Evolutionary conservation across 805 yeast species (phyloP), one percentile per base, ranked within the genome.

Genomic region (Metschnikowia koreensis): DNA sequence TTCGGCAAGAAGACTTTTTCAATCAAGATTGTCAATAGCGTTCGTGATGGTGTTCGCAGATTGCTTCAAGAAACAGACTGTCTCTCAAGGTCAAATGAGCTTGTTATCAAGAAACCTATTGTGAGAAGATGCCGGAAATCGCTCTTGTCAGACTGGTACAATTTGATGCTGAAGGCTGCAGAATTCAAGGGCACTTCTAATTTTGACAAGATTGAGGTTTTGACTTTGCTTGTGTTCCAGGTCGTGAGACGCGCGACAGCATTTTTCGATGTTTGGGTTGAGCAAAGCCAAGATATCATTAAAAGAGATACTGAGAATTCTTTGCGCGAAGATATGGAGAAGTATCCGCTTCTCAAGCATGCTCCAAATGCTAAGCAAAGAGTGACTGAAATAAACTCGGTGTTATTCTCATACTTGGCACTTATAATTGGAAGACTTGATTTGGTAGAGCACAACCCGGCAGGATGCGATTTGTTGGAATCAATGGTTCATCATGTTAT

Each of bases 91-190:
- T 81, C 90, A 1, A 84, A 85, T 57, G 83, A 83, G 31, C 75
- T 86, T 43, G 92, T 88, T 6, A 81, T 83, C 55, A 76, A 78
- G 54, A 77, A 81, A 46, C 84, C 89, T 1, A 65, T 79, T 3
- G 81, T 88, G 13, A 73, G 89, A 50, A 82, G 79, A 56, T 74
- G 83, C 48, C 76, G 96, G 57, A 88, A 88, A 65, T 76, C 82
- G 38, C 67, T 88, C 50, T 74, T 88, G 33, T 59, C 92, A 2
- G 92, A 86, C 63, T 88, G 96, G 96, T 87, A 87, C 56, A 83
- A 82, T 47, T 71, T 88, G 39, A 84, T 87, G 83, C 77, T 82
- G 38, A 86, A 85, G 61, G 92, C 93, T 1, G 87, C 85, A 56
- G 87, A 86, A 38, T 86, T 81, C 60, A 82, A 84, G 62, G 83